Evolutionary conservation across 2,329 filamentous ascomycete genomes (phyloP).

Genomic region (Cercospora sesami): DNA sequence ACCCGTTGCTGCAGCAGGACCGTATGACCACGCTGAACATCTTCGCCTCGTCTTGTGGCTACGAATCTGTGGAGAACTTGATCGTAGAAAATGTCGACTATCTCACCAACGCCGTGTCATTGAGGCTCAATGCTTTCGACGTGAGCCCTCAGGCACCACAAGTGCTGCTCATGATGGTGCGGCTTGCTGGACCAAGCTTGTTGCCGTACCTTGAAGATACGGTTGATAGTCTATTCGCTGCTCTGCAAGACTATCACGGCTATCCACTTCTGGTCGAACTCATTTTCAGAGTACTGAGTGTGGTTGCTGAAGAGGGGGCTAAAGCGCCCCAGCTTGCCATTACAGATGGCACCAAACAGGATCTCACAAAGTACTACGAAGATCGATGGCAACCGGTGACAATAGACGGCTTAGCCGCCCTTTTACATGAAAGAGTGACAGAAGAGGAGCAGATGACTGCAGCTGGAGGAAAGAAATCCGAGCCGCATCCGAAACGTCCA

Average conservation of each 20-base stretch:
- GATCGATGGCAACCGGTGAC: constrained; percentile 36
- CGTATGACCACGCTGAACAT: constrained; percentile 80
- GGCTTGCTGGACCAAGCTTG: constrained; percentile 74
- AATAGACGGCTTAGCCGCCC: constrained; percentile 48
- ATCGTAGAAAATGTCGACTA: constrained; percentile 94
- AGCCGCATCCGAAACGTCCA: constrained; percentile 31
- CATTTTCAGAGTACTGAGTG: constrained; percentile 77
- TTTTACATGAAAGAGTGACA: constrained; percentile 21
- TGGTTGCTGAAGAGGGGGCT: constrained; percentile 79
- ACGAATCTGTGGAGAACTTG: constrained; percentile 70
- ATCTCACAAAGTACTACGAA: constrained; percentile 3
- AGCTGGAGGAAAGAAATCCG: constrained; percentile 38
- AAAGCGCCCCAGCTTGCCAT: constrained; percentile 54
- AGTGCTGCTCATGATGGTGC: constrained; percentile 92
- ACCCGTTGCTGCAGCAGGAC: constrained; percentile 69
- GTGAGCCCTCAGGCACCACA: constrained; percentile 88
- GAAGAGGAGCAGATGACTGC: constrained; percentile 23
- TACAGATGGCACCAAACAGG: constrained; percentile 37
- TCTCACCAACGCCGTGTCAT: constrained; percentile 85
- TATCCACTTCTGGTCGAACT: constrained; percentile 83
- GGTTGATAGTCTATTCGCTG: constrained; percentile 85
- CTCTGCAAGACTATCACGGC: constrained; percentile 92
- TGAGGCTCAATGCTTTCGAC: constrained; percentile 88
- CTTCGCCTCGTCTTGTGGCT: constrained; percentile 73
- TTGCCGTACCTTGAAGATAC: constrained; percentile 91